Conservation (phyloP, 2,329 filamentous ascomycete species). For the Coniochaeta prunicola region DNA sequence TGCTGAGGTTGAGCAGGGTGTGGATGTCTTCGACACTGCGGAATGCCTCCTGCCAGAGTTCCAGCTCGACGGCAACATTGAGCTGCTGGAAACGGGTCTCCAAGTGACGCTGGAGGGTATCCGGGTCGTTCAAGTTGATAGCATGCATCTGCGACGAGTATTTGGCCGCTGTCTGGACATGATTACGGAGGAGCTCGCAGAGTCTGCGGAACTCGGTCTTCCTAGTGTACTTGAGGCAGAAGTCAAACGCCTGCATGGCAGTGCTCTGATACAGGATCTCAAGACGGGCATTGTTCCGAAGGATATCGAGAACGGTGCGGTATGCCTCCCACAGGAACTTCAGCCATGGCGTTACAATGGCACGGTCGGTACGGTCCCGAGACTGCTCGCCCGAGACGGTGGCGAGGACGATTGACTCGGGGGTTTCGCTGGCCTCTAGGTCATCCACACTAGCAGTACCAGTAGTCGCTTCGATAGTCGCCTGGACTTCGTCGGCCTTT, state of each 20-base stretch:
- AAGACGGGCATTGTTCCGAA: constrained; percentile 96
- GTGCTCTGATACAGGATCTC: constrained; percentile 98
- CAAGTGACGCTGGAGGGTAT: constrained; percentile 93
- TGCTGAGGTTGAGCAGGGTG: constrained; percentile 93
- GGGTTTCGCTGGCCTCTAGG: constrained; percentile 93
- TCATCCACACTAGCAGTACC: constrained; percentile 78
- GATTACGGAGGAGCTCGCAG: constrained; percentile 95
- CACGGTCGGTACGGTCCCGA: constrained; percentile 91
- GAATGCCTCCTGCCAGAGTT: constrained; percentile 99
- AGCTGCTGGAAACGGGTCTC: constrained; percentile 98
- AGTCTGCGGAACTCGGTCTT: constrained; percentile 99
- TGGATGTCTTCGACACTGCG: constrained; percentile 98
- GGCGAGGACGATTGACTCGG: constrained; percentile 94
- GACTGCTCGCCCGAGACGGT: constrained; percentile 98
- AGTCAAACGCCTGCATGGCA: constrained; percentile 96
- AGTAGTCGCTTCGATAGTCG: constrained; percentile 68
- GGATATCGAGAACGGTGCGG: constrained; percentile 93
- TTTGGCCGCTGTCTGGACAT: constrained; percentile 98
- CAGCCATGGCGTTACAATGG: constrained; percentile 97
- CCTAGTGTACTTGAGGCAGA: constrained; percentile 94
- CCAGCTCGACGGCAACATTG: constrained; percentile 94
- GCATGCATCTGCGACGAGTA: constrained; percentile 99
- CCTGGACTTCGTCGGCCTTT: constrained; percentile 93
- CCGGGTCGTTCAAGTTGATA: constrained; percentile 96
- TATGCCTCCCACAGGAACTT: constrained; percentile 99